Evolutionary conservation across 139 green algal species (phyloP).

Genomic region (Closterium sp.): DNA sequence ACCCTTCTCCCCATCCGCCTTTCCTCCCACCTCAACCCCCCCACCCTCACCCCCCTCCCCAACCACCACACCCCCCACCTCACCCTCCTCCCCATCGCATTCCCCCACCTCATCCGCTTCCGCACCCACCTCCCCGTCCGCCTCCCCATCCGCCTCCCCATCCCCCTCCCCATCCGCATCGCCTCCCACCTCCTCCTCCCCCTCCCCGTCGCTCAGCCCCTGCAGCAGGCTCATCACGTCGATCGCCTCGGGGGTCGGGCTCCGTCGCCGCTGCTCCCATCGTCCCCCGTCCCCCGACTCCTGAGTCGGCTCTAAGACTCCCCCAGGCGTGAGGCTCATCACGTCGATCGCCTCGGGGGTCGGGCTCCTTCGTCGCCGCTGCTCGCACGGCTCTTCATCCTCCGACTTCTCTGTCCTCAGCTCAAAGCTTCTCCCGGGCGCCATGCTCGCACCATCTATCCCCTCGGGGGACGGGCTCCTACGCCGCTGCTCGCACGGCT

Average conservation of each 20-base stretch:
- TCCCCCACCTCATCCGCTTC: background rate
- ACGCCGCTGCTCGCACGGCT: background rate
- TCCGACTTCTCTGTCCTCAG: too few species aligned
- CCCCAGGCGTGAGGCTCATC: too few species aligned
- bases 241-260: background rate
- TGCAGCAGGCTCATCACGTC: background rate
- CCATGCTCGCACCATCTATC: background rate
- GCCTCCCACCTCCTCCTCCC: background rate
- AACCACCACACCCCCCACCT: background rate
- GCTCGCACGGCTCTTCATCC: too few species aligned
- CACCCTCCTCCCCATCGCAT: background rate
- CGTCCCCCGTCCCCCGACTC: background rate
- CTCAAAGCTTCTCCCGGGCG: background rate
- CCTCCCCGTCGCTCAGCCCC: background rate
- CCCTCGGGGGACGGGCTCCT: background rate
- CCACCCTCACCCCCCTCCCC: background rate
- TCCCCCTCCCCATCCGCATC: background rate
- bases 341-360: too few species aligned
- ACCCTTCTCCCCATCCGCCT: background rate
- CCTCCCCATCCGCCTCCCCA: background rate
- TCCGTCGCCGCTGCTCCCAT: background rate
- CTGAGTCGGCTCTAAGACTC: background rate
- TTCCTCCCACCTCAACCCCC: background rate
- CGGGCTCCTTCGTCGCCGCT: too few species aligned
- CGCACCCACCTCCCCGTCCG: background rate